Base-by-base conservation (phyloP, 495 filamentous ascomycete genomes). In the Platismatia glauca region DNA sequence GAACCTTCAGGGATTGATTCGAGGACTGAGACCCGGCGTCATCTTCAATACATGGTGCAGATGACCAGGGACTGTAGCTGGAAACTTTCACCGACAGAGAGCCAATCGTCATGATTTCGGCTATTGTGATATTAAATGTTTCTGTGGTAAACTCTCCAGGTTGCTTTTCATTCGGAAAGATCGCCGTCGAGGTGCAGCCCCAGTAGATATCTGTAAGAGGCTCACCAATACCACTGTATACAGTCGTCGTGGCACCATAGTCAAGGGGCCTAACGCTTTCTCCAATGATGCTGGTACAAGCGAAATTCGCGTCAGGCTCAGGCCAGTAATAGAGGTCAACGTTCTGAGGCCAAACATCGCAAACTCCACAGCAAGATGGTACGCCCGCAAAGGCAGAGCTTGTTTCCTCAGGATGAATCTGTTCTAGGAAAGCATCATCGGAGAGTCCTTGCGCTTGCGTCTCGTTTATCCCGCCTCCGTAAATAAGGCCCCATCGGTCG, bases 301-400 rank as follows among this genome's bases (percentile, higher is more conserved):
- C 31, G 1, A 13, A 16, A 9, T 33, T 13, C 15, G 27, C 24
- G 7, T 52, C 27, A 18, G 48, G 27, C 24, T 31, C 48, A 3
- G 48, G 48, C 48, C 48, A 52, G 48, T 52, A 52, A 52, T 31
- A 52, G 6, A 52, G 16, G 48, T 52, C 48, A 5, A 52, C 48
- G 18, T 31, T 52, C 5, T 15, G 8, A 33, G 27, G 27, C 4
- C 1, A 1, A 6, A 18, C 4, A 6, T 16, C 11, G 27, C 48
- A 52, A 0, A 18, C 1, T 6, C 27, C 48, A 52, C 48, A 52
- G 27, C 48, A 52, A 16, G 48, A 50, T 29, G 22, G 46, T 12
- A 7, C 0, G 46, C 3, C 15, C 15, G 2, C 38, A 3, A 13
- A 15, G 9, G 38, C 4, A 12, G 12, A 39, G 15, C 15, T 39